Evolutionary conservation across 176 grass and related monocot genomes (phyloP).

Genomic region (Triticum timopheevii): DNA sequence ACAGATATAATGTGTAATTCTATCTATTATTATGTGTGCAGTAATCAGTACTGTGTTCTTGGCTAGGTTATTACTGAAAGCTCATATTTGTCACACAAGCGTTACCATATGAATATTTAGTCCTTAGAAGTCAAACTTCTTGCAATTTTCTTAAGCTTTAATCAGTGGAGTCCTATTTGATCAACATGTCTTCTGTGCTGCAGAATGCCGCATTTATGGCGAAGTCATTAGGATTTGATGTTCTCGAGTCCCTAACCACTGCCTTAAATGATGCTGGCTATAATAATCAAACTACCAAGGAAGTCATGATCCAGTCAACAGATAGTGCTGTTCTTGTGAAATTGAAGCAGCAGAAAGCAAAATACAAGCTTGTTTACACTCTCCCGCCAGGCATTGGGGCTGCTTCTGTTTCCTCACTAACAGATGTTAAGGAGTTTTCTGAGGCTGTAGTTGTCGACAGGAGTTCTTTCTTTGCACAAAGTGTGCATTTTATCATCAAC

Average conservation of each 20-base stretch:
- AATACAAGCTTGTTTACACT: slow-evolving; percentile 66
- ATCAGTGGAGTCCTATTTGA: background rate
- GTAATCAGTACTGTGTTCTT: background rate
- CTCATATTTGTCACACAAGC: background rate
- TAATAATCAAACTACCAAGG: slow-evolving; percentile 36
- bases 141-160: background rate
- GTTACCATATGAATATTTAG: background rate
- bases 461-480: slow-evolving; percentile 39
- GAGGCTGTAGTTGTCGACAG: slow-evolving; percentile 55
- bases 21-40: background rate
- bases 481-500: slow-evolving; percentile 13
- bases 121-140: background rate
- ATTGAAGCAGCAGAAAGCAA: slow-evolving; percentile 55
- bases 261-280: slow-evolving; percentile 64
- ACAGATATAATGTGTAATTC: background rate
- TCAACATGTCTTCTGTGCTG: slow-evolving; percentile 2
- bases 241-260: slow-evolving; percentile 39
- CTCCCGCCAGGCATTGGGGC: slow-evolving; percentile 36
- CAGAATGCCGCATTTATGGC: slow-evolving; percentile 70
- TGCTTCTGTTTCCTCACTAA: slow-evolving; percentile 43
- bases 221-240: slow-evolving; percentile 45
- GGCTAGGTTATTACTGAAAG: background rate
- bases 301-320: slow-evolving; percentile 64
- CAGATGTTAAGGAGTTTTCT: slow-evolving; percentile 64
- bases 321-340: slow-evolving; percentile 81